Base-by-base conservation (phyloP, 2,329 filamentous ascomycete species). In the Colletotrichum liriopes region DNA sequence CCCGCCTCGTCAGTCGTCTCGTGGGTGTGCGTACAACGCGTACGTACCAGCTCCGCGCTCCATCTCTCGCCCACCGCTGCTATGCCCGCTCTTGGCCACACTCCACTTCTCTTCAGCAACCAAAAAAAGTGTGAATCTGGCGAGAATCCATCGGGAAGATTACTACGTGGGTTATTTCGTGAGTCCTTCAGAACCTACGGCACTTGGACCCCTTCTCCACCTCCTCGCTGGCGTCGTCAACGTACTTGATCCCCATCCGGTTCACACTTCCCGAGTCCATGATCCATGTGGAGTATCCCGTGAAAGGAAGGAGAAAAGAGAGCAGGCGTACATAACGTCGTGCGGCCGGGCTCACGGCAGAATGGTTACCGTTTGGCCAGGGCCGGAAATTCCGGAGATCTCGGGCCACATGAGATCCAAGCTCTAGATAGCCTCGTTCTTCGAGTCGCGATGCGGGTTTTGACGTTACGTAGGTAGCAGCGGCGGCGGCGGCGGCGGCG, bases 161-260 rank as follows among this genome's bases (percentile, higher is more conserved):
- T 71, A 55, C 64, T 20, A 71, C 41, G 67, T 55, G 63, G 64
- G 41, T 47, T 67, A 47, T 49, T 54, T 54, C 43, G 41, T 37
- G 23, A 47, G 55, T n/a, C 56, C 43, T 56, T 55, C 60, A 67
- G 51, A 71, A 51, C 68, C 51, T 51, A 62, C 68, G 65, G 58
- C 64, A 62, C 68, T 58, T 63, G 68, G 58, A 32, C 58, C 64
- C 64, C 43, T 62, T 62, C 68, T 71, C 68, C 68, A 71, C 65
- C 51, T 39, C 56, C 32, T 35, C 62, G 29, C 32, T 37, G 54
- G 39, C 56, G 64, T 71, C 58, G 56, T 49, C 49, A 47, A 61
- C 41, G 64, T 68, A 35, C 64, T 58, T 51, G 68, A 47, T 59
- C 51, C 68, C 41, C 51, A 51, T 62, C 65, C 51, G 64, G 56